Evolutionary conservation across 208 protist genomes (phyloP).

Genomic region (Leishmania major): DNA sequence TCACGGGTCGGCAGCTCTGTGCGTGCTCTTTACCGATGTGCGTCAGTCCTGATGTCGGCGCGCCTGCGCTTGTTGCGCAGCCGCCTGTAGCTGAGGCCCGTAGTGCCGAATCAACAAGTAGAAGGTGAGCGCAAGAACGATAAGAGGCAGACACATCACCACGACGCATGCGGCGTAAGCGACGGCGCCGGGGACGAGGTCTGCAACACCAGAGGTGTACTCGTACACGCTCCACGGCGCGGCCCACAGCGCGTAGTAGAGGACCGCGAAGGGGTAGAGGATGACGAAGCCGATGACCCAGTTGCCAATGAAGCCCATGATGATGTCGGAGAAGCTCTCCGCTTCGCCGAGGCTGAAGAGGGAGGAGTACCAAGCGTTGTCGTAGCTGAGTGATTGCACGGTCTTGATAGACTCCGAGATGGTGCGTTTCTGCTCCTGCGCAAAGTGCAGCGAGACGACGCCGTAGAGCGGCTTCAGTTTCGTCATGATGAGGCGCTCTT

Average conservation of each 20-base stretch:
- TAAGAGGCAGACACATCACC: conserved; percentile 67
- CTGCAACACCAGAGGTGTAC: conserved; percentile 66
- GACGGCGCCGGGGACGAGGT: conserved; percentile 57
- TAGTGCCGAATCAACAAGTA: conserved; percentile 44
- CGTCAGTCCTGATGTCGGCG: conserved; percentile 24
- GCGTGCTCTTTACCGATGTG: background rate
- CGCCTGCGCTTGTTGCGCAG: conserved; percentile 29
- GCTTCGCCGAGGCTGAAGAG: conserved; percentile 69
- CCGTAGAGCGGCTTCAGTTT: conserved; percentile 91
- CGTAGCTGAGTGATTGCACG: conserved; percentile 75
- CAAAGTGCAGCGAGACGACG: conserved; percentile 75
- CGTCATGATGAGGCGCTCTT: conserved; percentile 72
- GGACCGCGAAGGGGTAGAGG: conserved; percentile 82
- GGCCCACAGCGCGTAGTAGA: conserved; percentile 85
- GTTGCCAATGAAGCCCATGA: conserved; percentile 77
- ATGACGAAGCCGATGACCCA: conserved; percentile 83
- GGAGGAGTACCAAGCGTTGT: conserved; percentile 85
- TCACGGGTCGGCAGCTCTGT: background rate
- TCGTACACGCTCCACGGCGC: conserved; percentile 78
- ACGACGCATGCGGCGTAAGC: conserved; percentile 64
- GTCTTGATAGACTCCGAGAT: conserved; percentile 59
- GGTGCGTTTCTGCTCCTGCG: conserved; percentile 68
- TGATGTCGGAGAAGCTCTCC: conserved; percentile 77
- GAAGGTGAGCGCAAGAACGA: conserved; percentile 44
- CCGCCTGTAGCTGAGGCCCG: conserved; percentile 33